Conservation (phyloP, 495 filamentous ascomycete species). For the Physcia stellaris region DNA sequence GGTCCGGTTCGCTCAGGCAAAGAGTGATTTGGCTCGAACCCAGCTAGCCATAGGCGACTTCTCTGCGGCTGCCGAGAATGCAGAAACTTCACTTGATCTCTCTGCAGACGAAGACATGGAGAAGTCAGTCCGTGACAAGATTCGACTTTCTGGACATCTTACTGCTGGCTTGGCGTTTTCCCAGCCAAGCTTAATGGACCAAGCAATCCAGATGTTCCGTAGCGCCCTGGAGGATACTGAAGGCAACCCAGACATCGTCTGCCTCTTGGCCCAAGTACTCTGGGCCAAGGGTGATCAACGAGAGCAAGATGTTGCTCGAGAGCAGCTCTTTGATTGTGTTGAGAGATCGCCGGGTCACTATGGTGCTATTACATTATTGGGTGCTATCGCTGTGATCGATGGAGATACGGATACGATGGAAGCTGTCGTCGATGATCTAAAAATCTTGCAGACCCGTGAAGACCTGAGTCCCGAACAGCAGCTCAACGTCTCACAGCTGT, state of each 20-base stretch:
- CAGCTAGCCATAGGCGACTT: conserved; percentile 55
- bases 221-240: conserved; percentile 66
- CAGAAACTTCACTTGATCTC: conserved; percentile 57
- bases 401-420: conserved; percentile 62
- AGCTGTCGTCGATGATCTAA: conserved; percentile 67
- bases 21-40: conserved; percentile 70
- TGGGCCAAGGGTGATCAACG: conserved; percentile 79
- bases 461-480: conserved; percentile 32
- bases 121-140: conserved; percentile 47
- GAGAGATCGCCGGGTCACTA: conserved; percentile 60
- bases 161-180: conserved; percentile 76
- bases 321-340: conserved; percentile 67
- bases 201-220: conserved; percentile 66
- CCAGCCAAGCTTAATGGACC: conserved; percentile 44
- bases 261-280: conserved; percentile 75
- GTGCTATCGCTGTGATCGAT: conserved; percentile 70
- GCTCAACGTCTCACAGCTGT: conserved; percentile 40
- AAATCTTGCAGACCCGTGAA: conserved; percentile 51
- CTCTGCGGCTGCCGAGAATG: conserved; percentile 52
- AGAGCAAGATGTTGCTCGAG: conserved; percentile 58
- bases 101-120: conserved; percentile 42
- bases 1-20: conserved; percentile 65
- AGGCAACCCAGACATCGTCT: conserved; percentile 71
- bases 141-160: conserved; percentile 71
- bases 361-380: conserved; percentile 62